Conservation (phyloP, 202 grass and related monocot species). For the Brachypodium distachyon region DNA sequence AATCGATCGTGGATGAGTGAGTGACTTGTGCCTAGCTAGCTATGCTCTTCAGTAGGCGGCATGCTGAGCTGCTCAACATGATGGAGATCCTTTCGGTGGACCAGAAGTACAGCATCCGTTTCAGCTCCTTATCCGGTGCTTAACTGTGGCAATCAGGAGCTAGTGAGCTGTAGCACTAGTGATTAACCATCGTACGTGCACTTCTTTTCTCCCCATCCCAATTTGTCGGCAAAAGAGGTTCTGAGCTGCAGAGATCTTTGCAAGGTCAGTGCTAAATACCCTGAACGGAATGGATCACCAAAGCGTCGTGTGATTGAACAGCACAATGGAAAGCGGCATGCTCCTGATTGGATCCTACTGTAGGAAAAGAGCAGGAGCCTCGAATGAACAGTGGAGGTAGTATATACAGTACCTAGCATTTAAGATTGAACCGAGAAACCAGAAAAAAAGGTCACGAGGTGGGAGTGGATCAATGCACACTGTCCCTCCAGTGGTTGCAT, state of each 20-base stretch:
- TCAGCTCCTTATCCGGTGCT: not conserved
- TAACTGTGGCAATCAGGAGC: not conserved
- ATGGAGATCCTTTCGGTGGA: not conserved
- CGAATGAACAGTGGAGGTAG: constrained; percentile 1
- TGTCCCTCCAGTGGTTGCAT: not conserved
- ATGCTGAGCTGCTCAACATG: not conserved
- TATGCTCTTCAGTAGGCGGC: constrained; percentile 3
- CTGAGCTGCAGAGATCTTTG: not conserved
- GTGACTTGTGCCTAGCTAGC: not conserved
- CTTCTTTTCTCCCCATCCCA: not conserved
- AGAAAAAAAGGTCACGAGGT: not conserved
- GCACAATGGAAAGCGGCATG: not conserved
- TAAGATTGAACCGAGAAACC: not conserved
- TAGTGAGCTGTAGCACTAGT: not conserved
- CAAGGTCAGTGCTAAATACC: not conserved
- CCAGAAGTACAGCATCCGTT: not conserved
- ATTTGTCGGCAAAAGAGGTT: not conserved
- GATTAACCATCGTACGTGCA: not conserved
- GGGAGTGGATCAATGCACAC: not conserved
- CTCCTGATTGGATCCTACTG: not conserved
- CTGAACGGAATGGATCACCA: not conserved
- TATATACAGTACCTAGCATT: not conserved
- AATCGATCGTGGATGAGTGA: not conserved
- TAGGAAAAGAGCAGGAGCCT: not conserved
- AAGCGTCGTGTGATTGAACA: not conserved